Evolutionary conservation across 2,329 filamentous ascomycete genomes (phyloP).

Genomic region (Tolypocladium inflatum): DNA sequence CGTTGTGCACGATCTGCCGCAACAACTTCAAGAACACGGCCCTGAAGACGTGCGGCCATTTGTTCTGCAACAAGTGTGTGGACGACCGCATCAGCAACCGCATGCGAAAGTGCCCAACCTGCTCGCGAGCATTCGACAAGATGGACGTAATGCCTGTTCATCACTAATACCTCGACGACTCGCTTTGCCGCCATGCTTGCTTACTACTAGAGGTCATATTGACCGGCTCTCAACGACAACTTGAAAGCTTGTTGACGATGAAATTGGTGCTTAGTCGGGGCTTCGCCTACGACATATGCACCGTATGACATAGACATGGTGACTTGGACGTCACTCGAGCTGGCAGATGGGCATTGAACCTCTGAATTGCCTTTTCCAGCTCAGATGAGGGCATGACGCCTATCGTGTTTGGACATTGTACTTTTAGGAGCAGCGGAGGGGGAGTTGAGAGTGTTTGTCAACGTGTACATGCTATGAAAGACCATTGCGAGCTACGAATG

Average conservation of each 20-base stretch:
- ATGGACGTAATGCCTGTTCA: constrained; percentile 78
- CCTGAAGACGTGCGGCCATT: constrained; percentile 87
- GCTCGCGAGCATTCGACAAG: constrained; percentile 82
- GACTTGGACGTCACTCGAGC: background rate
- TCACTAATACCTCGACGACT: constrained; percentile 17
- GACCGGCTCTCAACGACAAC: background rate
- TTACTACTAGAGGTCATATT: background rate
- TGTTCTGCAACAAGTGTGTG: constrained; percentile 87
- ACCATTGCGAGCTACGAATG: background rate
- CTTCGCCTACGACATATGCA: background rate
- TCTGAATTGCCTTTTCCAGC: background rate
- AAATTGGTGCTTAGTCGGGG: background rate
- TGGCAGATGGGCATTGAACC: background rate
- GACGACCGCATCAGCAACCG: constrained; percentile 83
- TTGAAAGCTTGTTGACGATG: constrained; percentile 1
- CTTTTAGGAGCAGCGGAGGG: constrained; percentile 8
- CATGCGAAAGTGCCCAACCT: constrained; percentile 91
- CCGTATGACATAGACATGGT: background rate
- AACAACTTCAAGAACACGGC: constrained; percentile 90
- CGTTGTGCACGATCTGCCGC: constrained; percentile 83
- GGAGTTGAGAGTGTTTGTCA: constrained; percentile 5
- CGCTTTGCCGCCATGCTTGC: background rate
- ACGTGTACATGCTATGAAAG: constrained; percentile 12
- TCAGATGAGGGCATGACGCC: background rate
- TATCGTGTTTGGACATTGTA: constrained; percentile 15